Percentiles rank a stretch among this genome's conserved stretches.
phyloP scores from a whole-genome alignment of 306 rosid species.

The Glycine latifolia region DNA sequence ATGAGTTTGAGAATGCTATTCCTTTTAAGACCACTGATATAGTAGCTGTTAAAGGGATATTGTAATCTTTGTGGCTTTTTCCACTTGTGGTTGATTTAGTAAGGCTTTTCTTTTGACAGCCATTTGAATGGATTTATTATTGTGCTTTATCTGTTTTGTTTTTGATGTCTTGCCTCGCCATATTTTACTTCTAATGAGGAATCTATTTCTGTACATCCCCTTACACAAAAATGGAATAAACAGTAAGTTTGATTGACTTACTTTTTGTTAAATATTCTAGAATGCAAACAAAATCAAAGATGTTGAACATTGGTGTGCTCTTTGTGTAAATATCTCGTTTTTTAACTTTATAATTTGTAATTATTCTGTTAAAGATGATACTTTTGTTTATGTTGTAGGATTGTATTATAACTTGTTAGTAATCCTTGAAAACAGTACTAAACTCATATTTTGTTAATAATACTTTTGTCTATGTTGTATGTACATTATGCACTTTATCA shows the following conservation, averaged over 20 bases:
- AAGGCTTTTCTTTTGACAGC: constrained; percentile 15
- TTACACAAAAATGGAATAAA: neutral
- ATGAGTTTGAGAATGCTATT: constrained; percentile 30
- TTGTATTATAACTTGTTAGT: too few relatives aligned
- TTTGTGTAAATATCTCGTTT: too few relatives aligned
- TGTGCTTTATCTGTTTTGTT: constrained; percentile 28
- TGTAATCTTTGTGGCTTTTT: constrained; percentile 10
- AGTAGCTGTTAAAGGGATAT: constrained; percentile 18
- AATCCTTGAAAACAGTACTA: too few relatives aligned
- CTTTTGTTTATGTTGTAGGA: too few relatives aligned
- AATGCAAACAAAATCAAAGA: too few relatives aligned
- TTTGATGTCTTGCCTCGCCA: constrained; percentile 1
- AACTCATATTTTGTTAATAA: too few relatives aligned
- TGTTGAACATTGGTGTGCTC: too few relatives aligned
- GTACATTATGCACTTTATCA: neutral
- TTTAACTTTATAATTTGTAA: too few relatives aligned
- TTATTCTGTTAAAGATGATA: too few relatives aligned
- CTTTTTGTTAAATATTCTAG: too few relatives aligned
- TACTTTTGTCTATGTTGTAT: too few relatives aligned
- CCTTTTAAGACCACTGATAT: neutral
- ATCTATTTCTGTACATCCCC: neutral
- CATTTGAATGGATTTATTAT: constrained; percentile 19
- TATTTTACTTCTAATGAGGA: neutral
- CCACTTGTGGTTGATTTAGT: neutral
- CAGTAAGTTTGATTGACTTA: too few relatives aligned